Evolutionary conservation across 2,329 filamentous ascomycete genomes (phyloP), one percentile per base, ranked within the genome.

Genomic region (Calonectria pseudoturangicola): DNA sequence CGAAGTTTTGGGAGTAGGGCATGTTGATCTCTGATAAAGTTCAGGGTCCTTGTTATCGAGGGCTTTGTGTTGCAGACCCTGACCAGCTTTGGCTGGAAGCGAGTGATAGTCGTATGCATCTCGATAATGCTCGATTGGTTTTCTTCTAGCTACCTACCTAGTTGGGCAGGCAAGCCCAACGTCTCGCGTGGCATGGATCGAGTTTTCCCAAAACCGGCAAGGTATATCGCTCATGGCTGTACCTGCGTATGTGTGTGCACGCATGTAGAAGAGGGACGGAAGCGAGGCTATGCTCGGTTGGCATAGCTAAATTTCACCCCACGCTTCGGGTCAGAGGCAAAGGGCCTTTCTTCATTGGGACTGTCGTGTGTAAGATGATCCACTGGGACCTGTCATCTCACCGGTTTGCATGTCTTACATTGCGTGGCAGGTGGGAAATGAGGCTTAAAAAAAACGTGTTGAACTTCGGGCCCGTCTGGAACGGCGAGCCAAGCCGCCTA

Each of bases 281-380:
- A 41, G 54, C 54, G 54, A 60, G 54, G 54, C 54, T 41, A 41
- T 60, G 54, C 33, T 60, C 33, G 54, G 30, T n/a, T 18, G 33
- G 33, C 36, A 39, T 60, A 43, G 54, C 33, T 60, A 60, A 60
- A 41, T 41, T 60, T n/a, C 54, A 60, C 54, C 54, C 54, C 54
- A 60, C 54, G 54, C 54, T 27, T 51, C 30, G 48, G 16, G 25
- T 41, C 25, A 27, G 16, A 25, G 10, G 16, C 54, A n/a, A 28
- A 13, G n/a, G 25, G 54, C 18, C 36, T 41, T 60, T 60, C 33
- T 60, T 60, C 1, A 60, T 60, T 27, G 54, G 16, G 33, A 9
- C 33, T 41, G 54, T 60, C 25, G 36, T 41, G 33, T 25, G 36
- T 36, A 16, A 13, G 13, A 16, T 16, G 54, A 39, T 33, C 54